A percentile compares a stretch with the other conserved stretches of the same genome.
Evolutionary conservation across 78 protist genomes (phyloP).

Genomic region (Dictyostelium firmibasis): DNA sequence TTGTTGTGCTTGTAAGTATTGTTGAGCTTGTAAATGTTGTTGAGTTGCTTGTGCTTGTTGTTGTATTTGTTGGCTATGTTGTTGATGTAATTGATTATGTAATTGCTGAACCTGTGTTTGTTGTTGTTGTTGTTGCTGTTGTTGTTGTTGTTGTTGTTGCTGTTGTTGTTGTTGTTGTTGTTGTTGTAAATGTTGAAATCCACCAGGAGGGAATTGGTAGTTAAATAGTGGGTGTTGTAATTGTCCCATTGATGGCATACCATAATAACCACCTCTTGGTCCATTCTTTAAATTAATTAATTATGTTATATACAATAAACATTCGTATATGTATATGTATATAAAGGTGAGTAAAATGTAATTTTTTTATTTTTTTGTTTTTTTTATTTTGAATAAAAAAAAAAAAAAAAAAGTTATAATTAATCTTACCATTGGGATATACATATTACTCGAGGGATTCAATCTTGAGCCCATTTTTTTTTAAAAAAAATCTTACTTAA

Average conservation of each 20-base stretch:
- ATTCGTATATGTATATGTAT: background rate
- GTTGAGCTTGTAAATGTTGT: background rate
- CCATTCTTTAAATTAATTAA: background rate
- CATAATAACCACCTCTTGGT: background rate
- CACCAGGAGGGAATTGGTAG: background rate
- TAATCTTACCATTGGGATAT: conserved; percentile 4
- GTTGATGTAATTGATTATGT: background rate
- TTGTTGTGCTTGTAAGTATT: background rate
- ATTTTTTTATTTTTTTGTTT: background rate
- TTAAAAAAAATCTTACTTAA: background rate
- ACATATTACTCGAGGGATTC: conserved; percentile 7
- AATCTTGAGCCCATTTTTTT: conserved; percentile 2
- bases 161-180: background rate
- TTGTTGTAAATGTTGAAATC: background rate
- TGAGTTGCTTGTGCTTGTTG: conserved; percentile 12
- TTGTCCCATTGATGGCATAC: background rate
- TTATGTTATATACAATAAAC: background rate
- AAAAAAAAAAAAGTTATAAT: background rate
- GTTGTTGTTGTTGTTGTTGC: background rate
- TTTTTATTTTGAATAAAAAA: background rate
- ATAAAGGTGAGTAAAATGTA: background rate
- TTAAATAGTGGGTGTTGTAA: background rate
- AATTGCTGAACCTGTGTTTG: background rate
- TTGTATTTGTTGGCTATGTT: background rate
- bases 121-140: background rate